Base-by-base conservation (phyloP, 2,329 filamentous ascomycete genomes). In the Myrmaecium sp. region DNA sequence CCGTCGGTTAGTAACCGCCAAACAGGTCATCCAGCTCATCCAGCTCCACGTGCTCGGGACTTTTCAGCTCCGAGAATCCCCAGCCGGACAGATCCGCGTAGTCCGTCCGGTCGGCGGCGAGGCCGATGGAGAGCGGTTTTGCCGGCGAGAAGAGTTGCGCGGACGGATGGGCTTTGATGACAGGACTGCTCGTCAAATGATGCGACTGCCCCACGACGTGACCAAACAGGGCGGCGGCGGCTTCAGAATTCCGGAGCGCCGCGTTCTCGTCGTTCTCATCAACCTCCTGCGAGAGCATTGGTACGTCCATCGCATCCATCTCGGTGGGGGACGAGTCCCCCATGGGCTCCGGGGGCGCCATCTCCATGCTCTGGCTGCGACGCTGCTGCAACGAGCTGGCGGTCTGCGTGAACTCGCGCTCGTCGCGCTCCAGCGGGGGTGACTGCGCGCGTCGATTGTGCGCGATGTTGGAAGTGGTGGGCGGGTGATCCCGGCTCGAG, bases 341-440 rank as follows among this genome's bases (percentile, higher is more conserved):
- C 23, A 33, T 34, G 12, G 46, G 33, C 27, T 57, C 54, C 11
- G 43, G 8, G 17, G 31, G 44, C 5, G 22, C 14, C 27, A 42
- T 33, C 43, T 43, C 55, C 30, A 38, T 54, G 39, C 41, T 48
- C 36, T 44, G 46, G 33, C 51, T 62, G 46, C 41, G 54, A 36
- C 61, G 64, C 54, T 65, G 61, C 32, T 69, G 80, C 40, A 95
- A 68, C 25, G 76, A 81, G 38, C 82, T 80, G 10, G 89, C 89
- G 2, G 84, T 95, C 54, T 92, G 81, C 5, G 86, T 94, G 46
- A 98, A 98, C 52, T 95, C 89, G 45, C 78, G 80, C 60, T 95
- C 86, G 41, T 95, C 86, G 42, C 79, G 82, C 56, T 95, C 86
- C 19, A 95, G 63, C 10, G 83, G 82, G 27, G 86, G 84, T 36